These are phyloP conservation scores for Fusarium mangiferae DNA, from an alignment of 2,329 filamentous ascomycete species.

Conservation along the genomic window DNA sequence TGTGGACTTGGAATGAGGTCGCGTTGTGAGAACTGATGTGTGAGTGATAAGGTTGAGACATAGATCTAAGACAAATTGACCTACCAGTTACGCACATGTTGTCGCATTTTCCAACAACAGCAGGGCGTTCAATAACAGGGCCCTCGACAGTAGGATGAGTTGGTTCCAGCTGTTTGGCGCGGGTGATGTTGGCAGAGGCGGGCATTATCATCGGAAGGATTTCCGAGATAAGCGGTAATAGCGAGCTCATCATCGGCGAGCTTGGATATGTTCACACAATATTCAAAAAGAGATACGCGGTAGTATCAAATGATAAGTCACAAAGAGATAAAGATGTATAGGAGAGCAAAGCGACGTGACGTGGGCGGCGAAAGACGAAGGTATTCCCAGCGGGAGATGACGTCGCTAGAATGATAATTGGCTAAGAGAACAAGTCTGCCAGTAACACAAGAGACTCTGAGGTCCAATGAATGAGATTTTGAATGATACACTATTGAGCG, in stretches of 20 bases:
- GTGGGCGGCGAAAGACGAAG: constrained; percentile 27
- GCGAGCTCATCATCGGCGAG: constrained; percentile 56
- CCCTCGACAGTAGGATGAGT: constrained; percentile 47
- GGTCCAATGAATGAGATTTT: not conserved
- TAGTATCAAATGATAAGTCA: not conserved
- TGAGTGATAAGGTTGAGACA: not conserved
- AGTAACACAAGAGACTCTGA: not conserved
- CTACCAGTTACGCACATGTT: constrained; percentile 74
- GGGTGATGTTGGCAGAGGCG: constrained; percentile 65
- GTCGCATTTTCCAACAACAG: constrained; percentile 72
- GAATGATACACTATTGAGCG: not conserved
- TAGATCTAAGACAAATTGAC: constrained; percentile 33
- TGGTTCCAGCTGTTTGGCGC: constrained; percentile 59
- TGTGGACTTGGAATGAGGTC: constrained; percentile 68
- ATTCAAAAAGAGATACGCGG: not conserved
- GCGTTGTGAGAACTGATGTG: constrained; percentile 67
- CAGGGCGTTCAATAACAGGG: constrained; percentile 55
- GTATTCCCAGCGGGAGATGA: constrained; percentile 22
- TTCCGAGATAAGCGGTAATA: constrained; percentile 67
- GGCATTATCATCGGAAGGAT: constrained; percentile 69
- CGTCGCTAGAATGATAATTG: constrained; percentile 17
- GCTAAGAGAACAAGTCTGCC: not conserved
- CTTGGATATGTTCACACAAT: not conserved
- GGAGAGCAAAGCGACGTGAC: constrained; percentile 1
- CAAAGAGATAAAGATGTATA: not conserved